phyloP scores from a whole-genome alignment of 441 rosid species.

The Brassica hybrid region DNA sequence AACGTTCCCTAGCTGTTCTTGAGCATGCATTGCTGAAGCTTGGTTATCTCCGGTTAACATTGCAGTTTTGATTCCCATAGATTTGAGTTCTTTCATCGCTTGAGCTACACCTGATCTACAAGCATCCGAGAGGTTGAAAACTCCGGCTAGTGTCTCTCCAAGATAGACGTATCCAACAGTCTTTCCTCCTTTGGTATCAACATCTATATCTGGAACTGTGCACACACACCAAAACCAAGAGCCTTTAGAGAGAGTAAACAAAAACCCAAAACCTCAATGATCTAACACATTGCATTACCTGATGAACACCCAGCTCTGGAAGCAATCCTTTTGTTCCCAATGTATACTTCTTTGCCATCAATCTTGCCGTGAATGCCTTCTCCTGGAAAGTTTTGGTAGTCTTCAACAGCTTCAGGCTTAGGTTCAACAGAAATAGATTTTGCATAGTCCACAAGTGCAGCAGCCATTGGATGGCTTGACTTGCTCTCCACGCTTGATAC shows the following conservation, averaged over 20 bases:
- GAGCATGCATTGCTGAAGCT: constrained; percentile 64
- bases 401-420: constrained; percentile 67
- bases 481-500: constrained; percentile 48
- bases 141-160: constrained; percentile 50
- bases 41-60: constrained; percentile 87
- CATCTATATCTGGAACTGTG: constrained; percentile 52
- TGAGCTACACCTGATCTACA: constrained; percentile 71
- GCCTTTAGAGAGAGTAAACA: constrained; percentile 4
- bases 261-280: too few relatives aligned
- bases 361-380: constrained; percentile 84
- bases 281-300: constrained; percentile 48
- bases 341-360: constrained; percentile 63
- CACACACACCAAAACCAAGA: constrained; percentile 15
- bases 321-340: constrained; percentile 76
- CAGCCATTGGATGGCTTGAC: constrained; percentile 92
- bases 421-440: constrained; percentile 63
- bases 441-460: constrained; percentile 69
- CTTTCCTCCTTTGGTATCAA: constrained; percentile 47
- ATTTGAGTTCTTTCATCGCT: constrained; percentile 60
- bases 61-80: constrained; percentile 54
- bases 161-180: constrained; percentile 62
- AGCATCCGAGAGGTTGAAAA: constrained; percentile 68
- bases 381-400: constrained; percentile 81
- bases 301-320: constrained; percentile 62
- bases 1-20: constrained; percentile 66